Evolutionary conservation across 106 monocot species (phyloP).

Genomic region (Dendrobium chrysotoxum): DNA sequence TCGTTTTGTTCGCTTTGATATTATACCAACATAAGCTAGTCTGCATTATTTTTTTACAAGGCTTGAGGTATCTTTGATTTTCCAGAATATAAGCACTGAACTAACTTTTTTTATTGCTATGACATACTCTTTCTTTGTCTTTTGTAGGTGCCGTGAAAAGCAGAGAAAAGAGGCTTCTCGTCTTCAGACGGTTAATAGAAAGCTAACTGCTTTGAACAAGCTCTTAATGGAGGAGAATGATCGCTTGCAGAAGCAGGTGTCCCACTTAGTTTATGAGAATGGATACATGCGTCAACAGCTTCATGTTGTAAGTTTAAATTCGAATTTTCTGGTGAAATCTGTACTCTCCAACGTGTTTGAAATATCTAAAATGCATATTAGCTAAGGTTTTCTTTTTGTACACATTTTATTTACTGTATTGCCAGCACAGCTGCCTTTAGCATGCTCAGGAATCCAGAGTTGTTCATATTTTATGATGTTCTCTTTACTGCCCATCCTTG

Average conservation of each 20-base stretch:
- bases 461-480: background rate
- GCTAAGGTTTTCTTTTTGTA: background rate
- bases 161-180: conserved; percentile 87
- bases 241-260: conserved; percentile 90
- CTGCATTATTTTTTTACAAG: no score
- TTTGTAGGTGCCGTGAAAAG: conserved; percentile 81
- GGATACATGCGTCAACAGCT: conserved; percentile 82
- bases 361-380: background rate
- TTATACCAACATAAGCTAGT: background rate
- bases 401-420: background rate
- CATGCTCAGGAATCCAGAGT: background rate
- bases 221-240: conserved; percentile 98
- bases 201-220: conserved; percentile 93
- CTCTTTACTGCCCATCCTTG: background rate
- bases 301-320: conserved; percentile 46
- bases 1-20: background rate
- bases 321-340: background rate
- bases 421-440: background rate
- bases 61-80: background rate
- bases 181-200: conserved; percentile 81
- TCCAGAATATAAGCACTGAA: background rate
- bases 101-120: background rate
- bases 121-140: background rate
- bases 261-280: conserved; percentile 84
- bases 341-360: background rate